These are phyloP conservation scores for Trichoderma citrinoviride DNA, from an alignment of 2,329 filamentous ascomycete species.

Conservation along the genomic window DNA sequence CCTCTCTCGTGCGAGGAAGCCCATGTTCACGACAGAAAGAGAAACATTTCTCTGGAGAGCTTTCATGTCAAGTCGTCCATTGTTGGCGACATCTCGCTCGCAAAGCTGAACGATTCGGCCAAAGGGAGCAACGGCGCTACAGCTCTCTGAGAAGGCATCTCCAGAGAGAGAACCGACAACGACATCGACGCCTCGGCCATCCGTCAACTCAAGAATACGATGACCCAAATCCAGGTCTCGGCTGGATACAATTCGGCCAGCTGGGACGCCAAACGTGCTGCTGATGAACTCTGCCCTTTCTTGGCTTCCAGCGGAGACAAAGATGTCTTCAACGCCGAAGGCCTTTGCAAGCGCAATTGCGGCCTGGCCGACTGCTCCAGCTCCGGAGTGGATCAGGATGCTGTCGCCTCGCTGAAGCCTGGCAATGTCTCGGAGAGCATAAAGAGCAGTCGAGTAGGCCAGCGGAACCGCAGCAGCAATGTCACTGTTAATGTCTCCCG, in stretches of 20 bases:
- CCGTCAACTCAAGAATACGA: slow-evolving; percentile 26
- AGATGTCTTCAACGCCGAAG: slow-evolving; percentile 28
- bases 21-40: slow-evolving; percentile 17
- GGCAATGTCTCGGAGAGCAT: slow-evolving; percentile 29
- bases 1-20: slow-evolving; percentile 10
- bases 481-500: not conserved
- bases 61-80: slow-evolving; percentile 7
- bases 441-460: slow-evolving; percentile 17
- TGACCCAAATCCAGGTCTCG: slow-evolving; percentile 28
- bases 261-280: slow-evolving; percentile 29
- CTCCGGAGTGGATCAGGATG: slow-evolving; percentile 28
- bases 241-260: slow-evolving; percentile 32
- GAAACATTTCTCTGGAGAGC: slow-evolving; percentile 10
- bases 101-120: slow-evolving; percentile 17
- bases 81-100: slow-evolving; percentile 10
- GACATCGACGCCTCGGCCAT: slow-evolving; percentile 29
- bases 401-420: slow-evolving; percentile 27
- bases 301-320: slow-evolving; percentile 30
- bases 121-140: slow-evolving; percentile 8
- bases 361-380: slow-evolving; percentile 26
- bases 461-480: slow-evolving; percentile 8
- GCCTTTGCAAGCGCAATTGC: slow-evolving; percentile 24
- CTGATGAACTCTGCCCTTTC: slow-evolving; percentile 31
- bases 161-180: slow-evolving; percentile 33
- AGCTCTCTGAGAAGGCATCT: slow-evolving; percentile 10